Base-by-base conservation (phyloP, 148 eudicot genomes). In the Agrostemma githago region DNA sequence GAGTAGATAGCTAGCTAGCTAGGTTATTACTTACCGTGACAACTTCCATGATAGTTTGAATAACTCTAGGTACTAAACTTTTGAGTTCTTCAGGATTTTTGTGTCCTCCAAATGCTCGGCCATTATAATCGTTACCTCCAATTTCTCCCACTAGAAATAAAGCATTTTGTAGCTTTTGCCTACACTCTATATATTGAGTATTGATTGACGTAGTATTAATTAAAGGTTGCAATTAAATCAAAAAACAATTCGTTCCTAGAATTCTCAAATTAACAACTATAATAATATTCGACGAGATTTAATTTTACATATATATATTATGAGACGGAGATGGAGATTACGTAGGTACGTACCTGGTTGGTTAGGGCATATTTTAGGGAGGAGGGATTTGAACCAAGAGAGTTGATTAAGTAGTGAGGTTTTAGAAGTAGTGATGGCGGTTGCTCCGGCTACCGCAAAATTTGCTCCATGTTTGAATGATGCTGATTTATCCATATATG, bases 111-210 rank as follows among this genome's bases (percentile, higher is more conserved):
- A 6, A 15, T 15, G 46, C 70, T 9, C 60, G 58, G 34, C 56
- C 70, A 41, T 77, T 77, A 63, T 51, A 73, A 57, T 81, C 80
- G 20, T 74, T 77, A 15, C 82, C 82, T 75, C 82, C 82, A 0
- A 79, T 79, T 75, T 79, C 82, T 19, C 82, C 82, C 75, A 79
- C 71, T 44, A 79, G 40, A 4, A 79, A 44, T 0, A 79, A 60
- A 7, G 82, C 68, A n/a, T 70, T 79, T 48, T 26, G 9, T 4
- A 79, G 82, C 17, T 71, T 79, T 16, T 34, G 41, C 40, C 64
- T 79, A 51, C 82, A 80, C 20, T 73, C 85, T 86, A 41, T 0
- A 57, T 56, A 26, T 26, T 26, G 34, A 9, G 51, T 0, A 57
- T 2, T 43, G 16, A 57, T 2, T 43, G 16, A 34, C 4, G 9